These are phyloP conservation scores for Globisporangium lucens DNA, from an alignment of 352 stramenopile genomes.

Conservation along the genomic window DNA sequence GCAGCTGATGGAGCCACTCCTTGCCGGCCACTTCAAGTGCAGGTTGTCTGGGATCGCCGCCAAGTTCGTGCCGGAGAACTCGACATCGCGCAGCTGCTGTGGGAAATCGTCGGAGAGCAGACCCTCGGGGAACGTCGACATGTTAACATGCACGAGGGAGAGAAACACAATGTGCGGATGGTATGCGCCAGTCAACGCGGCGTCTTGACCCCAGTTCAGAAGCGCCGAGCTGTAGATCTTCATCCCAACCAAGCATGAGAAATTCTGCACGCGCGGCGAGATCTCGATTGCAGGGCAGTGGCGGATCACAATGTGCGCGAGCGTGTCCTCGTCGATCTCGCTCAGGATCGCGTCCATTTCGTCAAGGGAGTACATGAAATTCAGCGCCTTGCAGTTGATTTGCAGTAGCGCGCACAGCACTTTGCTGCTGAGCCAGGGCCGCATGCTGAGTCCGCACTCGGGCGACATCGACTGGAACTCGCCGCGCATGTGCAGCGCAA, in stretches of 20 bases:
- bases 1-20: not conserved
- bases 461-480: not conserved
- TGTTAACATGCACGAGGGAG: constrained; percentile 33
- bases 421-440: constrained; percentile 25
- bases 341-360: constrained; percentile 22
- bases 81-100: constrained; percentile 27
- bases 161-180: constrained; percentile 30
- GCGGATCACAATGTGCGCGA: constrained; percentile 30
- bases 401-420: constrained; percentile 28
- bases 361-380: constrained; percentile 2
- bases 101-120: constrained; percentile 38
- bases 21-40: constrained; percentile 23
- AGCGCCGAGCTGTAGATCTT: constrained; percentile 51
- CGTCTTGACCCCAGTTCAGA: constrained; percentile 20
- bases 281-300: constrained; percentile 40
- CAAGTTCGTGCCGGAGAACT: constrained; percentile 41
- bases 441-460: constrained; percentile 26
- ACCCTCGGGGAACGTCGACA: constrained; percentile 30
- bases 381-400: constrained; percentile 21
- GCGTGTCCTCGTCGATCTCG: constrained; percentile 20
- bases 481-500: constrained; percentile 22
- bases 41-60: constrained; percentile 29
- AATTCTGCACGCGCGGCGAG: constrained; percentile 19
- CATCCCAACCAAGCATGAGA: constrained; percentile 28
- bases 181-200: constrained; percentile 21